phyloP scores from a whole-genome alignment of 176 grass and related monocot genomes.

The Tillandsia leiboldiana region DNA sequence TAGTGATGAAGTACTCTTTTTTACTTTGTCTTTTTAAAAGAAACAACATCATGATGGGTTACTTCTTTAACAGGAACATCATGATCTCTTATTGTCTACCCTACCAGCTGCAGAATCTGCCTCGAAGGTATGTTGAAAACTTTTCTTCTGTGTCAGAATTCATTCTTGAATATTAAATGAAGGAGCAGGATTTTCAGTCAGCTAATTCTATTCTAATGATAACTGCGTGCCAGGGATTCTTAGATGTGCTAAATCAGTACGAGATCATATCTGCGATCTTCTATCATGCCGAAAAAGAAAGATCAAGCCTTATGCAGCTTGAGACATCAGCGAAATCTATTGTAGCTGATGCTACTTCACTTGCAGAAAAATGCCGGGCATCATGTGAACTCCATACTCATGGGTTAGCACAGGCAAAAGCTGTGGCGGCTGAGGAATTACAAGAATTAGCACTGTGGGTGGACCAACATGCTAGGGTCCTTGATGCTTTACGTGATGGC shows the following conservation, averaged over 20 bases:
- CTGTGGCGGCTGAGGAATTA: constrained; percentile 51
- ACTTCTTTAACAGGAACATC: constrained; percentile 61
- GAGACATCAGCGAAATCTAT: constrained; percentile 74
- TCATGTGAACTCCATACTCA: constrained; percentile 70
- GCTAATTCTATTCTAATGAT: too few species aligned
- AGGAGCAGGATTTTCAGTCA: constrained; percentile 9
- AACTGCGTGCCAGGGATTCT: constrained; percentile 42
- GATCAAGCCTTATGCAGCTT: constrained; percentile 63
- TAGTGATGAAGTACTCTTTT: neutral
- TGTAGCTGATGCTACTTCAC: constrained; percentile 66
- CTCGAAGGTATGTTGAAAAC: constrained; percentile 59
- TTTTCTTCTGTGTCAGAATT: constrained; percentile 4
- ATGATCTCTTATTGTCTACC: constrained; percentile 74
- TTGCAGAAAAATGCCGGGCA: constrained; percentile 55
- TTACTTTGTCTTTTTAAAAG: constrained; percentile 9
- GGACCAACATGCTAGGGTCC: constrained; percentile 68
- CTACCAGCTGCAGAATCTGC: constrained; percentile 67
- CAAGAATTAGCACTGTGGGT: constrained; percentile 67
- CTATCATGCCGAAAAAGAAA: constrained; percentile 93
- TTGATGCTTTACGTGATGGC: constrained; percentile 61
- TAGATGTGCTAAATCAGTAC: constrained; percentile 60
- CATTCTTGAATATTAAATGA: constrained; percentile 21
- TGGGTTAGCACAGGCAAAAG: constrained; percentile 69
- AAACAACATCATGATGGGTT: neutral
- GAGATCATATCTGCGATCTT: constrained; percentile 59